phyloP scores from a whole-genome alignment of 148 eudicot species.

The Linanthus parryae region DNA sequence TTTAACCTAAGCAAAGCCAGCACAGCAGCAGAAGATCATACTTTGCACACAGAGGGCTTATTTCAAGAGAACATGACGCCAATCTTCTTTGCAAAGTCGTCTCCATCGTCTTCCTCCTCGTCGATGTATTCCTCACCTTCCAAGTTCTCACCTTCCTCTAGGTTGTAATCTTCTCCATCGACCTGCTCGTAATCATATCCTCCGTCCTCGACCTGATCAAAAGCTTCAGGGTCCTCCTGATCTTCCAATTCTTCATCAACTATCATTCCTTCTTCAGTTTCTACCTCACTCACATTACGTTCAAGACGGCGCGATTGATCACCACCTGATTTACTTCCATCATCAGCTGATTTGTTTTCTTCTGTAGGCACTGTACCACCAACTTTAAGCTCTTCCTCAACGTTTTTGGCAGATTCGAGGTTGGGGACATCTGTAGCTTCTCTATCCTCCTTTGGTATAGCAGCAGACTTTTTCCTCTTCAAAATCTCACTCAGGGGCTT shows the following conservation, averaged over 20 bases:
- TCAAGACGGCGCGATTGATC: conserved; percentile 17
- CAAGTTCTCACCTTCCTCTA: conserved; percentile 59
- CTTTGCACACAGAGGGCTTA: not conserved
- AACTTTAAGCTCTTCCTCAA: conserved; percentile 1
- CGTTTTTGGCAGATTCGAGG: too few relatives aligned
- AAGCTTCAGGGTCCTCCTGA: conserved; percentile 39
- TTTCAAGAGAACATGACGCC: conserved; percentile 54
- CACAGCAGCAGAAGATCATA: too few relatives aligned
- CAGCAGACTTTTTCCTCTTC: conserved; percentile 61
- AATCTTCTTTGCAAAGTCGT: conserved; percentile 80
- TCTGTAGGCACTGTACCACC: conserved; percentile 14
- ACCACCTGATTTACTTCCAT: too few relatives aligned
- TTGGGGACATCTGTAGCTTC: too few relatives aligned
- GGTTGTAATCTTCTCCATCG: conserved; percentile 51
- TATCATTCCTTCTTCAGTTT: conserved; percentile 30
- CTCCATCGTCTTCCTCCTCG: conserved; percentile 71
- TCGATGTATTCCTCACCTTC: conserved; percentile 42
- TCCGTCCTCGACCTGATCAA: conserved; percentile 45
- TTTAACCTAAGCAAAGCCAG: too few relatives aligned
- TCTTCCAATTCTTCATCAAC: conserved; percentile 28
- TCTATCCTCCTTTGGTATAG: conserved; percentile 5
- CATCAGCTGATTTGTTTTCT: conserved; percentile 22
- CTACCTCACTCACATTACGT: conserved; percentile 14
- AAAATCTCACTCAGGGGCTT: conserved; percentile 88
- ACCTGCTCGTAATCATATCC: conserved; percentile 62